A percentile compares a stretch with the other conserved stretches of the same genome.
Conservation (phyloP, 257 asterid species). For the Lithospermum erythrorhizon region DNA sequence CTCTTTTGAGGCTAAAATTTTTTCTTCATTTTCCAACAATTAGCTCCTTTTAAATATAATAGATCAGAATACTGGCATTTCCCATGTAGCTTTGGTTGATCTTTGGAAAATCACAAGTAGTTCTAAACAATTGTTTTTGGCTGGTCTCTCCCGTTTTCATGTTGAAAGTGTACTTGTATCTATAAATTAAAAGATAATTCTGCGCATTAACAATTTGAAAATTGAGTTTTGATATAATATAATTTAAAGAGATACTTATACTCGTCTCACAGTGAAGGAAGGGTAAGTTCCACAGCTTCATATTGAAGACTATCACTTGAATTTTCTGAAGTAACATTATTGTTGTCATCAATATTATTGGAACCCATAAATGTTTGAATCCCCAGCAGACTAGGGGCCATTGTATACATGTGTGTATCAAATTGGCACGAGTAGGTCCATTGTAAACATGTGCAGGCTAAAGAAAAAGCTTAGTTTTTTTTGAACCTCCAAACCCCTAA, state of each 20-base stretch:
- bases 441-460: background rate
- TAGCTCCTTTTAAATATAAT: too few relatives aligned
- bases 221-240: background rate
- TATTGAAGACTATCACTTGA: too few relatives aligned
- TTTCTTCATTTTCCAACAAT: too few relatives aligned
- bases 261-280: background rate
- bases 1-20: too few relatives aligned
- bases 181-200: conserved; percentile 14
- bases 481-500: background rate
- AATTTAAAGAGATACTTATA: too few relatives aligned
- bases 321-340: background rate
- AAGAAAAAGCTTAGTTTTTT: background rate
- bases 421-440: background rate
- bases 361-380: too few relatives aligned
- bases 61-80: conserved; percentile 29
- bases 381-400: background rate
- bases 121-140: conserved; percentile 62
- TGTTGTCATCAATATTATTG: too few relatives aligned
- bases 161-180: conserved; percentile 94
- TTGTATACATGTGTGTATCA: background rate
- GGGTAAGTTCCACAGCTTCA: background rate
- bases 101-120: conserved; percentile 84
- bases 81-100: conserved; percentile 87
- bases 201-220: too few relatives aligned
- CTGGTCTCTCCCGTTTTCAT: conserved; percentile 67